phyloP scores from a whole-genome alignment of 2,329 filamentous ascomycete genomes.

The Colletotrichum sp. region DNA sequence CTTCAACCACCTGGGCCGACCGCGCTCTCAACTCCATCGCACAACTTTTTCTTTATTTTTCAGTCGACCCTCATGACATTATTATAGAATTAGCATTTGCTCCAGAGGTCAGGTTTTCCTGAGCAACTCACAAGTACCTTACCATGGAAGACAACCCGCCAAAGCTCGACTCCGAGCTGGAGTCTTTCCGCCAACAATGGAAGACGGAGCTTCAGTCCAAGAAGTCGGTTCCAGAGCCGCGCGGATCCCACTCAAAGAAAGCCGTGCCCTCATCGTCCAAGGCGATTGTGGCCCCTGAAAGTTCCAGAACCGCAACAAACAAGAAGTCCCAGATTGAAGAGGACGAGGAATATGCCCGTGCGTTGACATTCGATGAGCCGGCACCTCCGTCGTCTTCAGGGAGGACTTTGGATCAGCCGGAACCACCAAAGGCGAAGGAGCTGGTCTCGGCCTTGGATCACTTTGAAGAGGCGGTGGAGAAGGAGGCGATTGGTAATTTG shows the following conservation, averaged over 20 bases:
- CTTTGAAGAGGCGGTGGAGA: conserved; percentile 90
- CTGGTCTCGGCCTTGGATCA: conserved; percentile 85
- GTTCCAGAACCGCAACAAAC: conserved; percentile 2
- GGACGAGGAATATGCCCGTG: conserved; percentile 39
- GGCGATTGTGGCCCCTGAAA: conserved; percentile 25
- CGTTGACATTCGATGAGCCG: conserved; percentile 37
- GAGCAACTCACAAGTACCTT: not conserved
- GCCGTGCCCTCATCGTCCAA: conserved; percentile 31
- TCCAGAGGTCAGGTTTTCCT: not conserved
- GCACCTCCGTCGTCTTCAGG: not conserved
- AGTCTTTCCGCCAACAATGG: conserved; percentile 87
- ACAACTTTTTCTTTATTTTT: not conserved
- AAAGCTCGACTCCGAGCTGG: conserved; percentile 72
- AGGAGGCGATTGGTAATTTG: conserved; percentile 82
- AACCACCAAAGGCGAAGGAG: conserved; percentile 39
- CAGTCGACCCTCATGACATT: not conserved
- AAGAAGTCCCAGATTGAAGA: conserved; percentile 30
- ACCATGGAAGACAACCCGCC: conserved; percentile 19
- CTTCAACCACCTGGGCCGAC: not conserved
- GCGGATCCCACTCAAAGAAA: conserved; percentile 8
- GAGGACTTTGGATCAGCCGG: conserved; percentile 11
- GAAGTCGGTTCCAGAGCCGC: conserved; percentile 24
- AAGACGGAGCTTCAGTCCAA: conserved; percentile 73
- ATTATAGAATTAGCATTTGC: not conserved
- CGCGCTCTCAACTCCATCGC: not conserved